Evolutionary conservation across 1,139 yeast genomes (phyloP).

Genomic region (Candida sp.): DNA sequence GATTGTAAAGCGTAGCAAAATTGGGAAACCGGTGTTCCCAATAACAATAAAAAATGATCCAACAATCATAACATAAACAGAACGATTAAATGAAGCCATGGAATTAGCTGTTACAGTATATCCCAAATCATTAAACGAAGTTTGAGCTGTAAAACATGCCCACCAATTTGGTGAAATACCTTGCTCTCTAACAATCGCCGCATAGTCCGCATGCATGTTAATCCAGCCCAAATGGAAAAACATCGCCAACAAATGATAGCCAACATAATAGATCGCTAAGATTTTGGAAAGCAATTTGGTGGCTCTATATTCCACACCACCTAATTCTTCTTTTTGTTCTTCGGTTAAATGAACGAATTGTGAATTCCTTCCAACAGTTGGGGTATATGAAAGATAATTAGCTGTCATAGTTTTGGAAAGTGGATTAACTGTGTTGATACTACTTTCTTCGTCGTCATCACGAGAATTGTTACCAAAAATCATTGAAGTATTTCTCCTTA

Average conservation of each 20-base stretch:
- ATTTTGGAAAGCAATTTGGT: constrained; percentile 71
- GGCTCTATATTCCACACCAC: constrained; percentile 96
- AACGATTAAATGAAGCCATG: constrained; percentile 59
- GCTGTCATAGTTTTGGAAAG: constrained; percentile 41
- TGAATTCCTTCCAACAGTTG: constrained; percentile 94
- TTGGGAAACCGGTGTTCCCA: constrained; percentile 95
- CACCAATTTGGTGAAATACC: constrained; percentile 86
- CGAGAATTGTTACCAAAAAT: constrained; percentile 2
- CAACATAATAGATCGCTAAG: constrained; percentile 64
- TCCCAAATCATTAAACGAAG: constrained; percentile 84
- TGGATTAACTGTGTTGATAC: constrained; percentile 9
- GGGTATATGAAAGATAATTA: constrained; percentile 82
- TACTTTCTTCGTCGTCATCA: constrained; percentile 15
- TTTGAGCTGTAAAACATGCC: constrained; percentile 80
- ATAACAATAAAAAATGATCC: constrained; percentile 70
- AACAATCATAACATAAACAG: constrained; percentile 62
- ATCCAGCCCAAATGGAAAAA: constrained; percentile 68
- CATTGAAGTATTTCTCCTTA: constrained; percentile 1
- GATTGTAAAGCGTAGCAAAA: constrained; percentile 70
- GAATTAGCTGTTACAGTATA: constrained; percentile 77
- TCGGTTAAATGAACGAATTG: constrained; percentile 80
- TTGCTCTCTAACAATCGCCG: constrained; percentile 36
- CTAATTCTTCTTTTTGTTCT: constrained; percentile 88
- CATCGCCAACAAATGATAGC: constrained; percentile 65
- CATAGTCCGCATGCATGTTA: constrained; percentile 38